Base-by-base conservation (phyloP, 305 asterid species). In the Rubia occidens region DNA sequence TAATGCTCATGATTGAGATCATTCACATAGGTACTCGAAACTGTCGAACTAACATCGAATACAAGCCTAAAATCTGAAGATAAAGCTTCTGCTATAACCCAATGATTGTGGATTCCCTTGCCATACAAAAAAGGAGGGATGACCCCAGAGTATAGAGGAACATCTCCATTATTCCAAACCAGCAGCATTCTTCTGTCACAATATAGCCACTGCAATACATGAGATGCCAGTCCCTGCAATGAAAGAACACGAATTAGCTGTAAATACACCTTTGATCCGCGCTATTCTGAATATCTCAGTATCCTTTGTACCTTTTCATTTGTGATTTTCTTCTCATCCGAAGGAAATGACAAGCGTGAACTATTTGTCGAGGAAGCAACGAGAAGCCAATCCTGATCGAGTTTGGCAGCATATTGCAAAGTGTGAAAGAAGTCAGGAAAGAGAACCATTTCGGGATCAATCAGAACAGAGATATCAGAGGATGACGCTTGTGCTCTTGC, bases 301-400 rank as follows among this genome's bases (percentile, higher is more conserved):
- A 43, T 67, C 73, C 61, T 67, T 77, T 79, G 58, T 83, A 93
- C 97, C 94, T 79, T 82, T 71, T 68, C 79, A 37, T 56, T 40
- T 59, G 76, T 75, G 20, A 80, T 71, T 56, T 44, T 78, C 67
- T 75, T 80, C 59, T 81, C 68, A 79, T 83, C 85, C 78, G 87
- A 79, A 75, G 35, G 79, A 79, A 83, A 87, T 62, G 93, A 89
- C 47, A 85, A 88, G 76, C 68, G 15, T 72, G 89, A 80, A 73
- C 78, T 67, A 13, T 77, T 81, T 74, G 72, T 79, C 15, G 89
- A 79, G 26, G 84, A 83, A 62, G 95, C 88, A 62, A 86, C 67
- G 32, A 90, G 86, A 67, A 91, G 82, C 97, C 99, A 90, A 55
- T 90, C 96, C 56, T 91, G 89, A 79, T 91, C 96, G 35, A 94